Evolutionary conservation across 2,329 filamentous ascomycete species (phyloP), one percentile per base, ranked within the genome.

Genomic region (Zymoseptoria ardabiliae): DNA sequence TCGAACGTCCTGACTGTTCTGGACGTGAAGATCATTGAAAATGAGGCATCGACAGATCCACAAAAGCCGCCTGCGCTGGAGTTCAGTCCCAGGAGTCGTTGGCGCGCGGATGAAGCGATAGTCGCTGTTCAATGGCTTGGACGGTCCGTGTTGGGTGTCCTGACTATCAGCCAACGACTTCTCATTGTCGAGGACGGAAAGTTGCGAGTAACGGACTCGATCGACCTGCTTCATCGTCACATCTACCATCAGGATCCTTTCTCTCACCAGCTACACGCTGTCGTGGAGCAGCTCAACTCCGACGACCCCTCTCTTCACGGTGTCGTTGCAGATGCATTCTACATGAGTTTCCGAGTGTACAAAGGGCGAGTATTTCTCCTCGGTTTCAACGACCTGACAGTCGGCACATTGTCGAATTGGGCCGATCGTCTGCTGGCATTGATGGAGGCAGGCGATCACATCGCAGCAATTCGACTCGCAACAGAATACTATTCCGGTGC

Each of bases 81-180:
- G 51, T 99, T 99, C 75, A 86, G 83, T 69, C 83, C 91, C 2
- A 85, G 92, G 58, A 96, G 88, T 74, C 82, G 92, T 62, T 99
- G 93, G 91, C 90, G 89, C 73, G 90, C 91, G 50, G 91, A 97
- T 63, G 94, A 99, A 76, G 87, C 94, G 4, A 96, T 99, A 64
- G 94, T 96, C 60, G 91, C 92, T 1, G 89, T 97, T 3, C 94
- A 99, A 72, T 99, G 94, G 95, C 80, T 99, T 21, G 96, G 91
- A 69, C 86, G 91, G 63, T 97, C 94, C 2, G 93, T 99, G 0
- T 78, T 99, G 56, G 90, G 89, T 1, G 87, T 97, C 28, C 78
- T 99, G 59, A 99, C 95, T 2, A 93, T 97, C 64, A 96, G 92
- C 20, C 95, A 99, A 72, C 85, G 93, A 61, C 79, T 99, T 52